Base-by-base conservation (phyloP, 2,329 filamentous ascomycete species). In the Penicillium verrucosum region DNA sequence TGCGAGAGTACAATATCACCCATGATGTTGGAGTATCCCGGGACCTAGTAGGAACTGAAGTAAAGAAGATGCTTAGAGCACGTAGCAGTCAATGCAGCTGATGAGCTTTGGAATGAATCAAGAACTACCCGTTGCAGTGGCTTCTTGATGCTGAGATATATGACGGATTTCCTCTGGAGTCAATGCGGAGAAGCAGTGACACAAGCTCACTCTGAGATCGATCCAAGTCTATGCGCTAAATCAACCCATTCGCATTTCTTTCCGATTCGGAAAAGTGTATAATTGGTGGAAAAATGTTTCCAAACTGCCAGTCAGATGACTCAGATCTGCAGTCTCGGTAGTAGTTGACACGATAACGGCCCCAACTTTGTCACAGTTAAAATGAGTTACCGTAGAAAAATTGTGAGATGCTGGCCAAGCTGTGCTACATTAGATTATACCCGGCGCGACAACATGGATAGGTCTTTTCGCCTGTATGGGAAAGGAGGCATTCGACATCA, bases 1-100 rank as follows among this genome's bases (percentile, higher is more conserved):
- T 21, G 67, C 63, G 25, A 70, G 63, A 9, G 38, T 7, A 54
- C 12, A 11, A 36, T 18, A 16, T 36, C 32, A 38, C 50, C 41
- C 50, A 53, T 53, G 4, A 40, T 38, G 4, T 3, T 52, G 5
- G 16, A 8, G 18, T 44, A 12, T 12, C 3, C 5, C 2, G 5
- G 14, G 4, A 5, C n/a, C 12, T 25, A 7, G 3, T 7, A n/a
- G 3, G 6, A 2, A 5, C 30, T 30, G 8, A 14, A 14, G 10
- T 14, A 25, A 9, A 4, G 9, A 12, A 11, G 11, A n/a, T 23
- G 7, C 11, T 18, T n/a, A 18, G 23, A 30, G 9, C 11, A 37
- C 12, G 6, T 8, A 4, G 34, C 12, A 21, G 10, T 37, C 12
- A 27, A 37, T 25, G 14, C 3, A 23, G 6, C 11, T 7, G 11